phyloP scores from a whole-genome alignment of 441 rosid species.

The Heliophila coronopifolia region DNA sequence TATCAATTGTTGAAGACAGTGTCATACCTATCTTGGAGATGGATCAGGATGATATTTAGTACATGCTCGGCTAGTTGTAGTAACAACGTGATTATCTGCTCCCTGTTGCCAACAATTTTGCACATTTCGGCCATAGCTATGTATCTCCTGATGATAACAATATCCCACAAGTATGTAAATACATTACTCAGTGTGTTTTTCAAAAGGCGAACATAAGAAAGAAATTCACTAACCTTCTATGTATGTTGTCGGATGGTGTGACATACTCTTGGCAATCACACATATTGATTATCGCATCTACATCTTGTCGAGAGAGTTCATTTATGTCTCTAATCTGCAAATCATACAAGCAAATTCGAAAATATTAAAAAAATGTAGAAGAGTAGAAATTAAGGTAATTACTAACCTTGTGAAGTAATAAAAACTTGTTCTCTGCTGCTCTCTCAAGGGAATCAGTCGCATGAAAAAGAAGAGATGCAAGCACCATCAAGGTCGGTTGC shows the following conservation, averaged over 20 bases:
- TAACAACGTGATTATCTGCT: conserved; percentile 64
- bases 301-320: conserved; percentile 94
- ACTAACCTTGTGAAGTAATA: conserved; percentile 83
- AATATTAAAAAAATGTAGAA: background rate
- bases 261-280: conserved; percentile 51
- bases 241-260: conserved; percentile 72
- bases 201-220: background rate
- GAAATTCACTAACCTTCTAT: conserved; percentile 50
- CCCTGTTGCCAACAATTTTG: conserved; percentile 65
- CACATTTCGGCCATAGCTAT: conserved; percentile 94
- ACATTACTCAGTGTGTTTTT: no score
- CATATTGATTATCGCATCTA: conserved; percentile 74
- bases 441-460: conserved; percentile 67
- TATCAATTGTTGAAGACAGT: background rate
- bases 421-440: conserved; percentile 79
- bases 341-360: conserved; percentile 10
- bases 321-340: conserved; percentile 81
- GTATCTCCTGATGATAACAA: conserved; percentile 62
- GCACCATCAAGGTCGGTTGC: conserved; percentile 61
- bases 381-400: background rate
- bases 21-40: conserved; percentile 71
- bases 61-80: conserved; percentile 73
- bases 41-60: conserved; percentile 65
- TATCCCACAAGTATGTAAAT: conserved; percentile 2
- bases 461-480: conserved; percentile 61